phyloP scores from a whole-genome alignment of 257 asterid genomes.

The Mitragyna speciosa region DNA sequence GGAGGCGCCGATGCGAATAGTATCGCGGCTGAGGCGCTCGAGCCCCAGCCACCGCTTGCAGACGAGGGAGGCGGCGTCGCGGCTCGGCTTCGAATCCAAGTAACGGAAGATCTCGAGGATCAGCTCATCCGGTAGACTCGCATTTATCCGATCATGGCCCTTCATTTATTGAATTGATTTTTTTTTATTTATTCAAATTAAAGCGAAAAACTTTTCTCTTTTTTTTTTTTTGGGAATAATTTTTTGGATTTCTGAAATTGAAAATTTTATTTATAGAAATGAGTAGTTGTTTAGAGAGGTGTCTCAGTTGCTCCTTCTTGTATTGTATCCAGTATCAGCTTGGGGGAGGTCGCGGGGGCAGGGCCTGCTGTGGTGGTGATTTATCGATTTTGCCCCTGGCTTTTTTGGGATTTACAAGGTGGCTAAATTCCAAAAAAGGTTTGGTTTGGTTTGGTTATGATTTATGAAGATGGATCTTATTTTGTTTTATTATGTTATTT shows the following conservation, averaged over 20 bases:
- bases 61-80: conserved; percentile 73
- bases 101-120: conserved; percentile 55
- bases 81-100: conserved; percentile 55
- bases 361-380: background rate
- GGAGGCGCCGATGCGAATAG: conserved; percentile 75
- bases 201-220: too few relatives aligned
- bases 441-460: too few relatives aligned
- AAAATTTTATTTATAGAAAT: background rate
- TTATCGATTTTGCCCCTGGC: background rate
- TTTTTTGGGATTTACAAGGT: too few relatives aligned
- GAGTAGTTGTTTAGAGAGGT: too few relatives aligned
- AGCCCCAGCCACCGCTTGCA: conserved; percentile 89
- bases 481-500: too few relatives aligned
- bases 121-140: conserved; percentile 63
- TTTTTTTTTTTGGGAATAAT: background rate
- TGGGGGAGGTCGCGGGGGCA: background rate
- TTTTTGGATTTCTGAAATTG: background rate
- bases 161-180: conserved; percentile 31
- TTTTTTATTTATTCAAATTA: background rate
- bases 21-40: conserved; percentile 72
- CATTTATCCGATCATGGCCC: conserved; percentile 61
- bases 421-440: too few relatives aligned
- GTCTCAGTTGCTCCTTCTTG: background rate
- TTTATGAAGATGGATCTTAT: too few relatives aligned
- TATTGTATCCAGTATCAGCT: background rate